Evolutionary conservation across 2,329 filamentous ascomycete genomes (phyloP).

Genomic region (Cladorrhinum sp.): DNA sequence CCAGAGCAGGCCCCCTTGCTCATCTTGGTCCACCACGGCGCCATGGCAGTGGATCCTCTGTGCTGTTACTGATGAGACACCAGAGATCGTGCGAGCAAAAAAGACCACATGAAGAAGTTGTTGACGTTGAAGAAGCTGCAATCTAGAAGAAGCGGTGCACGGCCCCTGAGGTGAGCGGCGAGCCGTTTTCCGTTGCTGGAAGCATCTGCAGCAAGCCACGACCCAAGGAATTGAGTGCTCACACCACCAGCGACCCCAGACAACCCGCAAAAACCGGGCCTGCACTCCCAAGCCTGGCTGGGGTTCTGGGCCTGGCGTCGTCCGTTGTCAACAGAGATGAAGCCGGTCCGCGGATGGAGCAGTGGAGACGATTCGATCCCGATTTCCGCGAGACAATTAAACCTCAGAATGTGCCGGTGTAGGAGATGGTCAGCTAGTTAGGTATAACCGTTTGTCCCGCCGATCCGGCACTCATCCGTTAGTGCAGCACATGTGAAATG

Average conservation of each 20-base stretch:
- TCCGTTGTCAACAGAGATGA: slow-evolving; percentile 16
- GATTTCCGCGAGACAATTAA: slow-evolving; percentile 8
- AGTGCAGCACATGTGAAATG: slow-evolving; percentile 12
- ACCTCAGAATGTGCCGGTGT: slow-evolving; percentile 15
- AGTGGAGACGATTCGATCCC: slow-evolving; percentile 18
- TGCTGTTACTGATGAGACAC: slow-evolving; percentile 22
- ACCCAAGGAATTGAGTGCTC: neutral
- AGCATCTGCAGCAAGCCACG: neutral
- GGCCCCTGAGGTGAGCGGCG: neutral
- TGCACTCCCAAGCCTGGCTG: slow-evolving; percentile 18
- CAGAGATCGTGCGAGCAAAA: slow-evolving; percentile 20
- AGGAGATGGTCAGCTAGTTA: slow-evolving; percentile 3
- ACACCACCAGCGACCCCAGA: neutral
- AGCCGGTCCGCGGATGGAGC: slow-evolving; percentile 13
- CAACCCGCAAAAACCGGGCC: slow-evolving; percentile 21
- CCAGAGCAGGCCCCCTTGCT: slow-evolving; percentile 11
- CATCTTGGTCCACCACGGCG: slow-evolving; percentile 19
- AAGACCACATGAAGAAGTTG: neutral
- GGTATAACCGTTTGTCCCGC: slow-evolving; percentile 15
- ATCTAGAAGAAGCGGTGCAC: neutral
- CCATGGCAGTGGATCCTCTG: slow-evolving; percentile 19
- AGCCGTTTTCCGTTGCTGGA: neutral
- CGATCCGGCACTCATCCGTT: slow-evolving; percentile 15
- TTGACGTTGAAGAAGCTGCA: neutral
- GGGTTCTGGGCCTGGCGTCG: slow-evolving; percentile 13